Evolutionary conservation across 345 rosid genomes (phyloP), one percentile per base, ranked within the genome.

Genomic region (Reutealis trisperma): DNA sequence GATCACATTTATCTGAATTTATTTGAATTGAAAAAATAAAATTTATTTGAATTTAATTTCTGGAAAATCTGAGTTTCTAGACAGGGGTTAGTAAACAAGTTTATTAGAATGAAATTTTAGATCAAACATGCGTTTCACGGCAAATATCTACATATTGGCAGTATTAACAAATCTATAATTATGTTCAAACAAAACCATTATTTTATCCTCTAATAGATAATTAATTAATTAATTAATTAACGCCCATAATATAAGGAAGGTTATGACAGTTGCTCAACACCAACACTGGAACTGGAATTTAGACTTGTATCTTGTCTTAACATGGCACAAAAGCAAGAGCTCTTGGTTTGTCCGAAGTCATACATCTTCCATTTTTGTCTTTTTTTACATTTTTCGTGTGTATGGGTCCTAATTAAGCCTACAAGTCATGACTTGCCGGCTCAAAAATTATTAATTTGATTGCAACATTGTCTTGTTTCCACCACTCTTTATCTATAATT

Each of bases 351-450:
- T 62, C 74, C 42, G 10, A 18, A 57, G 42, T 64, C 71, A 1
- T 51, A 1, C 14, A 30, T 32, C 25, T 21, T 59, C 1, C 18
- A 16, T 15, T 54, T 51, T 54, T 54, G 59, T 54, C 59, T 54
- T 18, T 18, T 18, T 54, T 3, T 15, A 5, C 7, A 16, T 51
- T 82, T 75, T 27, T 42, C 16, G 16, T 30, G 49, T n/a, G 27
- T 34, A 51, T 14, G 12, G 18, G 32, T 21, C 59, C 30, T 42
- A 74, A 18, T 51, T 3, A 14, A 15, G 37, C 21, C 79, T 51
- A 41, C 34, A 41, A n/a, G 1, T 7, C 47, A 55, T 3, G 32
- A 9, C 15, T 42, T 62, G 79, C 85, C 77, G 77, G 77, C 82
- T 49, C 25, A 60, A 22, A 9, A 7, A 51, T 5, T 27, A 25